Evolutionary conservation across 148 eudicot species (phyloP).

Genomic region (Vaccinium myrtillus): DNA sequence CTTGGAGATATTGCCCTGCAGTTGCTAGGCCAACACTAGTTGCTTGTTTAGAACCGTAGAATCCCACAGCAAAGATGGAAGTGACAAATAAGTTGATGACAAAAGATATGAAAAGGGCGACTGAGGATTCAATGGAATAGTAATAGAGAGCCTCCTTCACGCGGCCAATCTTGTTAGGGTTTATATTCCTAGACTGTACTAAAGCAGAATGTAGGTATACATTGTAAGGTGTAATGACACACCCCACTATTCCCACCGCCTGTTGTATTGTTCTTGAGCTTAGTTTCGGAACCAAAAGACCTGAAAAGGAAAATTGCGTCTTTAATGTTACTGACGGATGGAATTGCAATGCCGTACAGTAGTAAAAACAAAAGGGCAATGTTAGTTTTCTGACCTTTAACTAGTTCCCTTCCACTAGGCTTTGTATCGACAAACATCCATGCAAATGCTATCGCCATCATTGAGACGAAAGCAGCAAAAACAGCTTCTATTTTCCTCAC

Average conservation of each 20-base stretch:
- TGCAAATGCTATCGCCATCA: conserved; percentile 86
- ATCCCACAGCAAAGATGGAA: conserved; percentile 83
- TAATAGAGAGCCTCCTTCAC: conserved; percentile 78
- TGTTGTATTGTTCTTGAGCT: conserved; percentile 77
- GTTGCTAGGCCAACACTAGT: conserved; percentile 67
- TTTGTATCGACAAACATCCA: conserved; percentile 80
- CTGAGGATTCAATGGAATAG: conserved; percentile 74
- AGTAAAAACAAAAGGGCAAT: neutral
- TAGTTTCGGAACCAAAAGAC: conserved; percentile 68
- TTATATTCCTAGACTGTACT: conserved; percentile 77
- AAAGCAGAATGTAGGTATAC: conserved; percentile 88
- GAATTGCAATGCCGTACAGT: neutral
- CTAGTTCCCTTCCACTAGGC: conserved; percentile 64
- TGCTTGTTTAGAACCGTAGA: conserved; percentile 64
- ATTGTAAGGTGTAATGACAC: conserved; percentile 87
- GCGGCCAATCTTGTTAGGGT: conserved; percentile 39
- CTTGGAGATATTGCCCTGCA: conserved; percentile 81
- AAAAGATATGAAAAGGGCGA: conserved; percentile 70
- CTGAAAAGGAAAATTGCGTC: conserved; percentile 28
- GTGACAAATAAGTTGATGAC: conserved; percentile 77
- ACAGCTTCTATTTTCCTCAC: conserved; percentile 88
- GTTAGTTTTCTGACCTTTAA: conserved; percentile 42
- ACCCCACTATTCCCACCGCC: conserved; percentile 95
- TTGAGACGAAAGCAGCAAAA: conserved; percentile 62
- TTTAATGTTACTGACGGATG: neutral